These are phyloP conservation scores for Pestalotiopsis sp. DNA, from an alignment of 2,329 filamentous ascomycete species.

Conservation along the genomic window DNA sequence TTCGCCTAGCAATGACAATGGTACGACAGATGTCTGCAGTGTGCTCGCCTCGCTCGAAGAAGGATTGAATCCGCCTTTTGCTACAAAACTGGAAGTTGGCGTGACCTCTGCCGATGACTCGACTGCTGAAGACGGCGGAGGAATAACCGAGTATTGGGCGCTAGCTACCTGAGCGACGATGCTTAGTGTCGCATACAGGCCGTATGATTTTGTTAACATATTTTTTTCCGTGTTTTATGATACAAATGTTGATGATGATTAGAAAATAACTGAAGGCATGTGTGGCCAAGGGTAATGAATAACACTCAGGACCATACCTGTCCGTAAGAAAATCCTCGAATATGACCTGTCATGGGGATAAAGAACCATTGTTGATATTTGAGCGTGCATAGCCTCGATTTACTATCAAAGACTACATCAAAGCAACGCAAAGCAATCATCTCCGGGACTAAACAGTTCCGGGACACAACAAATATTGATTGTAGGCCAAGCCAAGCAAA, in stretches of 20 bases:
- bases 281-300: neutral
- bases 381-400: neutral
- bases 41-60: neutral
- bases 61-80: neutral
- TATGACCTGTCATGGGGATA: neutral
- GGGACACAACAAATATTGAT: neutral
- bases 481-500: neutral
- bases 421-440: neutral
- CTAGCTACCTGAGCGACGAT: neutral
- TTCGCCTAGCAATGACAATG: neutral
- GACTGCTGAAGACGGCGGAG: neutral
- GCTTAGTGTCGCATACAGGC: constrained; percentile 1
- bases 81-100: neutral
- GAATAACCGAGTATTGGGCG: neutral
- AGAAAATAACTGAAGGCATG: neutral
- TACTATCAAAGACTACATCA: neutral
- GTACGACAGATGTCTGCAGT: neutral
- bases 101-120: neutral
- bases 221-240: neutral
- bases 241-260: neutral
- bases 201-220: constrained; percentile 11
- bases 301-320: neutral
- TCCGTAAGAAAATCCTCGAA: neutral
- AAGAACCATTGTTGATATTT: neutral
- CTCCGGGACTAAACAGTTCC: neutral